Base-by-base conservation (phyloP, 257 asterid genomes). In the Catharanthus roseus region DNA sequence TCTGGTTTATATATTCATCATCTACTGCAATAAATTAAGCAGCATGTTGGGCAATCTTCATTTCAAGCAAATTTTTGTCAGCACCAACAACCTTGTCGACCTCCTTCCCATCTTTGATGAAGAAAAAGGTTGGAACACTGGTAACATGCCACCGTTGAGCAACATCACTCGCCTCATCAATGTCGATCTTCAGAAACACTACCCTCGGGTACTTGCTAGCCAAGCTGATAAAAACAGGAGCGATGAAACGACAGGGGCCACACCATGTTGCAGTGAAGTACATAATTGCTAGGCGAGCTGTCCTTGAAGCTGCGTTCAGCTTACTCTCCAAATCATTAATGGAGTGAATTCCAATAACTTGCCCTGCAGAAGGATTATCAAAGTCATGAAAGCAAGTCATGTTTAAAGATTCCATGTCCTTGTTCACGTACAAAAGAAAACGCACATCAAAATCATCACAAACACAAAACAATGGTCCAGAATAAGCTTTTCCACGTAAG, bases 261-360 rank as follows among this genome's bases (percentile, higher is more conserved):
- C 98, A 88, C 96, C 96, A 90, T 4, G 86, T 78, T 26, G 97
- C 95, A 0, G 91, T 92, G 85, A 90, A 92, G 75, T 90, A 93
- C 54, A 93, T 75, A 16, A 93, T 38, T 34, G 90, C 80, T 21
- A 93, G 86, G 38, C 85, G 85, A 0, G 90, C 84, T 47, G 80
- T 50, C 71, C 64, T 79, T 8, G 82, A 45, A 47, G 96, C 89
- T 42, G 89, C 93, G 29, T 58, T 74, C 75, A 88, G 64, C 78
- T 77, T 88, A 1, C 16, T 29, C 73, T 81, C 86, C 70, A 88
- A 41, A 71, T 88, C 93, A 5, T 74, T 68, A 34, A 77, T 73
- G 47, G 95, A 86, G 64, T 71, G 85, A 68, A 93, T 81, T 34
- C 69, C 77, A 16, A 90, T 76, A 34, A 93, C 78, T 62, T 86